phyloP scores from a whole-genome alignment of 331 rosid species.

The Ulmus americana region DNA sequence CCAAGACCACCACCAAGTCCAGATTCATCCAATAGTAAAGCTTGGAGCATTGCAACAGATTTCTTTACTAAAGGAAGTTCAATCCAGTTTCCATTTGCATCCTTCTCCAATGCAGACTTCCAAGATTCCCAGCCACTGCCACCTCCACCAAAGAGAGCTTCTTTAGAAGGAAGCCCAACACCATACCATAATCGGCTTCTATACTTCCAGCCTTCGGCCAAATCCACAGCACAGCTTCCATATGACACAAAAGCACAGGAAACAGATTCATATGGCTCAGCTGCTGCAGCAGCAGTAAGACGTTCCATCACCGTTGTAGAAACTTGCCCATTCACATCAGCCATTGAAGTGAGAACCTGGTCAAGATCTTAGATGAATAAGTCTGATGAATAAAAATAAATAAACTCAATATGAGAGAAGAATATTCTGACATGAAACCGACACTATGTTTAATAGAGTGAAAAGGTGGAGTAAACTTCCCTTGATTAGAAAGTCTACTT shows the following conservation, averaged over 20 bases:
- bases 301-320: conserved; percentile 72
- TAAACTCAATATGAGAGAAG: conserved; percentile 10
- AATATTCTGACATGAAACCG: conserved; percentile 2
- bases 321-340: conserved; percentile 79
- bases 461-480: background rate
- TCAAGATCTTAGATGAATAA: conserved; percentile 24
- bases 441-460: background rate
- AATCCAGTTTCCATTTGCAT: conserved; percentile 69
- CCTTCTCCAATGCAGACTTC: conserved; percentile 78
- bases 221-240: conserved; percentile 78
- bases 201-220: conserved; percentile 90
- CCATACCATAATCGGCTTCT: conserved; percentile 97
- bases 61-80: conserved; percentile 88
- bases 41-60: conserved; percentile 92
- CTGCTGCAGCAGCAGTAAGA: conserved; percentile 95
- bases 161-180: conserved; percentile 72
- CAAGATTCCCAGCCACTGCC: conserved; percentile 87
- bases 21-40: conserved; percentile 84
- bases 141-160: conserved; percentile 70
- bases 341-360: conserved; percentile 85
- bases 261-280: conserved; percentile 88
- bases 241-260: conserved; percentile 89
- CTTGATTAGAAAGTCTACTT: too few species aligned
- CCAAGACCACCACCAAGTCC: conserved; percentile 99
- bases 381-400: conserved; percentile 14